Conservation (phyloP, 2,329 filamentous ascomycete species). For the Pestalotiopsis sp. region DNA sequence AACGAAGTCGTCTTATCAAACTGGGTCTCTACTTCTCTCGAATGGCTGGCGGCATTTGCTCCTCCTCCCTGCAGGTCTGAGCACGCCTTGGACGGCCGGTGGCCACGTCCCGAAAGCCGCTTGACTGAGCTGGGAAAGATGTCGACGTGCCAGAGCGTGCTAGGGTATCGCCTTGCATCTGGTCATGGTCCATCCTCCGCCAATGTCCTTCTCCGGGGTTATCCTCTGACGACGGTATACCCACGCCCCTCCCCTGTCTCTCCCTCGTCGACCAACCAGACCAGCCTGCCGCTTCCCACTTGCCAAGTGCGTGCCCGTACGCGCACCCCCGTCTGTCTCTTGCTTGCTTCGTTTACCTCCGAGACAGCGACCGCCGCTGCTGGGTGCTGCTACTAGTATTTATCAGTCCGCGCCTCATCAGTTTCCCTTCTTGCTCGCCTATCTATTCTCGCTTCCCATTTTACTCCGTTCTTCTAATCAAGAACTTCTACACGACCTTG, state of each 20-base stretch:
- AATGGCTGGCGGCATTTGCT: neutral
- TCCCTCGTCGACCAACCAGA: too few species aligned
- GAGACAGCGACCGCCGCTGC: neutral
- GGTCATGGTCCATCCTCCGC: neutral
- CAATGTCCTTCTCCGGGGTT: neutral
- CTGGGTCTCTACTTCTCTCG: neutral
- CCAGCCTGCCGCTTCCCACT: too few species aligned
- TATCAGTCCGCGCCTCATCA: neutral
- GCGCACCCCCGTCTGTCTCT: neutral
- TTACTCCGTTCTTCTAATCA: neutral
- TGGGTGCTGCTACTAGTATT: neutral
- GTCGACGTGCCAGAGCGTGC: neutral
- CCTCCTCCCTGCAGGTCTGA: neutral
- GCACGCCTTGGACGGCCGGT: conserved; percentile 1
- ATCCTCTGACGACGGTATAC: neutral
- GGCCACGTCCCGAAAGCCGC: neutral
- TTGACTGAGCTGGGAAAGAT: conserved; percentile 4
- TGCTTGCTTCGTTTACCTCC: neutral
- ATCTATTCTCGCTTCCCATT: neutral
- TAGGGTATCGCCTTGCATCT: conserved; percentile 2
- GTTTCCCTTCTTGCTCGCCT: neutral
- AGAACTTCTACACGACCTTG: conserved; percentile 20
- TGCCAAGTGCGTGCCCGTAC: neutral
- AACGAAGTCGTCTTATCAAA: conserved; percentile 3
- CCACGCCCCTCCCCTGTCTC: neutral